A percentile compares a stretch with the other conserved stretches of the same genome.
Conservation (phyloP, 441 rosid species). For the Sinapis alba region DNA sequence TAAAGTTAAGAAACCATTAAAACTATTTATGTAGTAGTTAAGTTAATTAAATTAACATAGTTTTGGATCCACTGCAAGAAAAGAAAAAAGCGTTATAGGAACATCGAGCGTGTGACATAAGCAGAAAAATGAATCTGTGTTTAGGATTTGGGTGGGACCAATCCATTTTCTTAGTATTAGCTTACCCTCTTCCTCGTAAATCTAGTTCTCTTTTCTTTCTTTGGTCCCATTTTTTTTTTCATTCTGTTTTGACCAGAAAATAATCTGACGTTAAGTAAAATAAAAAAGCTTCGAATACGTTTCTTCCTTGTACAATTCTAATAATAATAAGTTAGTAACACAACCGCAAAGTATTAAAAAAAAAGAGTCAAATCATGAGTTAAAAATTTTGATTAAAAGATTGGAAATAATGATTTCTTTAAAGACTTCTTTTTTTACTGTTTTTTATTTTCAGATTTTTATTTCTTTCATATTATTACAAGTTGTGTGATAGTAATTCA, state of each 20-base stretch:
- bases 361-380: no score
- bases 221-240: conserved; percentile 37
- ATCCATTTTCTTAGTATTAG: conserved; percentile 1
- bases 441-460: neutral
- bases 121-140: neutral
- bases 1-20: neutral
- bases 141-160: conserved; percentile 33
- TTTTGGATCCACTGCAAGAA: conserved; percentile 17
- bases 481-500: neutral
- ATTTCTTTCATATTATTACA: neutral
- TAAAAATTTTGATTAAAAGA: no score
- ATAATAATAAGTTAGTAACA: neutral
- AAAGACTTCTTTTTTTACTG: neutral
- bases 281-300: conserved; percentile 29
- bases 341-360: no score
- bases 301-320: no score
- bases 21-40: neutral
- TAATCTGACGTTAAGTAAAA: conserved; percentile 3
- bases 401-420: no score
- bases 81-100: neutral
- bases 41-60: neutral
- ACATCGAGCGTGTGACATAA: neutral
- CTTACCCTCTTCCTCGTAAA: conserved; percentile 34
- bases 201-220: conserved; percentile 31
- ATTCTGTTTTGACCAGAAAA: conserved; percentile 16